A percentile compares a stretch with the other conserved stretches of the same genome.
Evolutionary conservation across 129 eudicot species (phyloP).

Genomic region (Mikania micrantha): DNA sequence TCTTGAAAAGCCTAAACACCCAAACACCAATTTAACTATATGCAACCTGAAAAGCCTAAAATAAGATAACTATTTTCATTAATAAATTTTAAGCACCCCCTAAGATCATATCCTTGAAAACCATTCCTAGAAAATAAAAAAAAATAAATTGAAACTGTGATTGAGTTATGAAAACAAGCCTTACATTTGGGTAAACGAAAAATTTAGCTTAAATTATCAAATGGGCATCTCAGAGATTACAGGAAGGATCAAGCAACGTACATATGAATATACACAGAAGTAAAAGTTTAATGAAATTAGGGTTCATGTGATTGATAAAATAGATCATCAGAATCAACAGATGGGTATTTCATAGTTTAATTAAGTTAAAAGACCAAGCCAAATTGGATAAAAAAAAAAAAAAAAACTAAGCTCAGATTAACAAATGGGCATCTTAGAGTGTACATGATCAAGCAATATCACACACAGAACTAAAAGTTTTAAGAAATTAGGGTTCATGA

Average conservation of each 20-base stretch:
- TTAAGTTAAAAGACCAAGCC: background rate
- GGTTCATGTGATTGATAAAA: no score
- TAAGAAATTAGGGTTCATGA: background rate
- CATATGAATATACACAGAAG: background rate
- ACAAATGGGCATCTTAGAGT: constrained; percentile 2
- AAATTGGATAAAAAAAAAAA: background rate
- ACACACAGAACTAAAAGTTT: background rate
- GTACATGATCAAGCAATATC: constrained; percentile 6
- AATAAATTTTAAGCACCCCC: no score
- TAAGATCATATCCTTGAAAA: background rate
- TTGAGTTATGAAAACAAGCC: background rate
- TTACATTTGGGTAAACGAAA: background rate
- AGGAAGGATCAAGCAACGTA: constrained; percentile 5
- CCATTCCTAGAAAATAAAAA: constrained; percentile 4
- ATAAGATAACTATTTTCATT: no score
- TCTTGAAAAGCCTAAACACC: no score
- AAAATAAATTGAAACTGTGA: background rate
- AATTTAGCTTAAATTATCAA: background rate
- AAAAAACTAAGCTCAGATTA: background rate
- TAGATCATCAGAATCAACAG: no score
- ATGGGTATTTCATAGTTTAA: no score
- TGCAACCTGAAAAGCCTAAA: no score
- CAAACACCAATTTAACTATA: no score
- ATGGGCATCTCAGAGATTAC: constrained; percentile 4
- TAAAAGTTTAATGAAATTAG: no score